A percentile compares a stretch with the other conserved stretches of the same genome.
Conservation (phyloP, 805 yeast genomes). For the Blastobotrys mokoenaii region DNA sequence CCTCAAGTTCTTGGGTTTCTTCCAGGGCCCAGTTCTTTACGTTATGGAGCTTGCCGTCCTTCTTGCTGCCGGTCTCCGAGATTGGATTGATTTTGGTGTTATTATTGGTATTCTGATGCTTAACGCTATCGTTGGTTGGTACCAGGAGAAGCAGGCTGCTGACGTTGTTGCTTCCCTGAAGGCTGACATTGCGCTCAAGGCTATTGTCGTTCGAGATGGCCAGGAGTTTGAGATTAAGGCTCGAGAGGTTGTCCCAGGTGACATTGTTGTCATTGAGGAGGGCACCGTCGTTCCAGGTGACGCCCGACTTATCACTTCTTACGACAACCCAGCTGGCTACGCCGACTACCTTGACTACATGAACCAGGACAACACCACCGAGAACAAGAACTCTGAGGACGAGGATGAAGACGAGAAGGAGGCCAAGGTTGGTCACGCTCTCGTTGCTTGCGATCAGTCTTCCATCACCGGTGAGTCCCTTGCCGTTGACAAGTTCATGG, state of each 20-base stretch:
- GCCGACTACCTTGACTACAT: slow-evolving; percentile 32
- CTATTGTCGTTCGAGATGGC: slow-evolving; percentile 80
- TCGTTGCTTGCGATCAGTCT: slow-evolving; percentile 76
- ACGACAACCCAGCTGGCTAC: slow-evolving; percentile 32
- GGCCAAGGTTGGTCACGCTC: slow-evolving; percentile 79
- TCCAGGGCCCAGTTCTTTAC: slow-evolving; percentile 90
- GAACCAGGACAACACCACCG: slow-evolving; percentile 28
- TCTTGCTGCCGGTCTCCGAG: slow-evolving; percentile 91
- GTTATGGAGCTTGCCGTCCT: slow-evolving; percentile 95
- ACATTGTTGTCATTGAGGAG: slow-evolving; percentile 82
- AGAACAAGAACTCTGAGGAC: slow-evolving; percentile 17
- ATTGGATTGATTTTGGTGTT: slow-evolving; percentile 98
- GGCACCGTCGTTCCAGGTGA: slow-evolving; percentile 92
- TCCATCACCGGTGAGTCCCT: slow-evolving; percentile 97
- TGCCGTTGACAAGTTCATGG: slow-evolving; percentile 89
- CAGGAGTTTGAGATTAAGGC: slow-evolving; percentile 66
- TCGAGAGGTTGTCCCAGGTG: slow-evolving; percentile 91
- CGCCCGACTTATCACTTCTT: slow-evolving; percentile 54
- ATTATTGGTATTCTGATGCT: slow-evolving; percentile 79
- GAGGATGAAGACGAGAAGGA: slow-evolving; percentile 36
- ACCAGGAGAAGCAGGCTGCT: slow-evolving; percentile 97
- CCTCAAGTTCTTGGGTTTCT: slow-evolving; percentile 75
- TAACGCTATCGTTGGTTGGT: slow-evolving; percentile 92
- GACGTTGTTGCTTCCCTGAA: slow-evolving; percentile 93
- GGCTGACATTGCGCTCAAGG: slow-evolving; percentile 89